These are phyloP conservation scores for Yarrowia phangngaensis DNA, from an alignment of 805 yeast species.

Conservation along the genomic window DNA sequence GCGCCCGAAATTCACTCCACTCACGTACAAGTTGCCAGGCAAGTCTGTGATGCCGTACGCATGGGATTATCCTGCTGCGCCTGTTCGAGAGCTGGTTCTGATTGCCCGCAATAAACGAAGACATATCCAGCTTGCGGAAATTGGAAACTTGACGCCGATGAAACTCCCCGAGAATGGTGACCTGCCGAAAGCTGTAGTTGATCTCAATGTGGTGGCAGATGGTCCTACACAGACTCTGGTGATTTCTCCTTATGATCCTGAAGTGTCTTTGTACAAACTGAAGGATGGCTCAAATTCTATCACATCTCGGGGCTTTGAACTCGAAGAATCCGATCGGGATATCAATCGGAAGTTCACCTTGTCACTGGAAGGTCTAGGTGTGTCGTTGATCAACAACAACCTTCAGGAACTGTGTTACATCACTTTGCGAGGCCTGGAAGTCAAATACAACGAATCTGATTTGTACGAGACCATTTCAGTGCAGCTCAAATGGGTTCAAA, in stretches of 20 bases:
- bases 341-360: conserved; percentile 53
- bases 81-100: conserved; percentile 71
- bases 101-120: conserved; percentile 71
- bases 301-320: conserved; percentile 31
- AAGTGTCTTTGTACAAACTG: conserved; percentile 68
- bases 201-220: conserved; percentile 89
- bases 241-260: conserved; percentile 76
- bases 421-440: conserved; percentile 76
- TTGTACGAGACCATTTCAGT: conserved; percentile 73
- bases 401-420: conserved; percentile 76
- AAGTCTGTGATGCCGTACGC: conserved; percentile 96
- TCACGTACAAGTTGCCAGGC: conserved; percentile 77
- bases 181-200: conserved; percentile 56
- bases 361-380: conserved; percentile 72
- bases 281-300: conserved; percentile 31
- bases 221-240: conserved; percentile 90
- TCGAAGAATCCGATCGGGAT: conserved; percentile 50
- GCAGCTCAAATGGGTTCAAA: conserved; percentile 90
- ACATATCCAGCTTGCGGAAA: conserved; percentile 81
- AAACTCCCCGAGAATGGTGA: conserved; percentile 52
- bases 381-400: conserved; percentile 71
- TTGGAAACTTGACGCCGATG: conserved; percentile 87
- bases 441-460: conserved; percentile 78
- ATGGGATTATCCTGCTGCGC: conserved; percentile 94
- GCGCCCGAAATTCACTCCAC: conserved; percentile 64